phyloP scores from a whole-genome alignment of 2,329 filamentous ascomycete species.

The Helotiales sp. region DNA sequence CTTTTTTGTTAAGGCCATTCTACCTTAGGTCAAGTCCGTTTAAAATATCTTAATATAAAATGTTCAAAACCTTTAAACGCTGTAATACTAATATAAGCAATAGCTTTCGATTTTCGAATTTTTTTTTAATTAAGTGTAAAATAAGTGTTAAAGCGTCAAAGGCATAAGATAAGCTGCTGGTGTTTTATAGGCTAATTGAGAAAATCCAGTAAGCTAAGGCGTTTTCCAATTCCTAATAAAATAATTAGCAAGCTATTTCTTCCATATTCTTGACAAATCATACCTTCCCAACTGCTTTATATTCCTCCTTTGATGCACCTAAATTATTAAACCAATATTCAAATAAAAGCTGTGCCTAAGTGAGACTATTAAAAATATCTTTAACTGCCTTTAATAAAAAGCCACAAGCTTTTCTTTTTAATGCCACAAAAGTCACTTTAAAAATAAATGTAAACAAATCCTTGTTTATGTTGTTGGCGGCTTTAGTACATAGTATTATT shows the following conservation, averaged over 20 bases:
- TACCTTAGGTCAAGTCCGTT: constrained; percentile 12
- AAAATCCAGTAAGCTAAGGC: constrained; percentile 11
- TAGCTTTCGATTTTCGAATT: constrained; percentile 12
- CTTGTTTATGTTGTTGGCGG: constrained; percentile 2
- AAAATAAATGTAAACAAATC: background rate
- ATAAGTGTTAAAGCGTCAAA: constrained; percentile 3
- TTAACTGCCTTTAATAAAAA: constrained; percentile 1
- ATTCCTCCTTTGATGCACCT: background rate
- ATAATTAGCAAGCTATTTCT: constrained; percentile 2
- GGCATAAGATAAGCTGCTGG: background rate
- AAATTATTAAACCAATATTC: background rate
- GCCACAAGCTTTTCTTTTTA: constrained; percentile 4
- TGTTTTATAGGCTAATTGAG: constrained; percentile 9
- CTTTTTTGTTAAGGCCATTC: constrained; percentile 5
- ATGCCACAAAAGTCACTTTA: constrained; percentile 6
- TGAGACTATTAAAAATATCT: constrained; percentile 2
- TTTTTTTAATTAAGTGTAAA: constrained; percentile 8
- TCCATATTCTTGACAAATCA: constrained; percentile 7
- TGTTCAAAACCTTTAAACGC: constrained; percentile 8
- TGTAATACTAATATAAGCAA: constrained; percentile 1
- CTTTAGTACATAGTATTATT: background rate
- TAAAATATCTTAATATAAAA: constrained; percentile 9
- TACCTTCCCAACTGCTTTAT: constrained; percentile 9
- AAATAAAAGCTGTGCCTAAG: constrained; percentile 8
- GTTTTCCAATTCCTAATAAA: constrained; percentile 4